Evolutionary conservation across 2,329 filamentous ascomycete genomes (phyloP).

Genomic region (Keithomyces neogunnii): DNA sequence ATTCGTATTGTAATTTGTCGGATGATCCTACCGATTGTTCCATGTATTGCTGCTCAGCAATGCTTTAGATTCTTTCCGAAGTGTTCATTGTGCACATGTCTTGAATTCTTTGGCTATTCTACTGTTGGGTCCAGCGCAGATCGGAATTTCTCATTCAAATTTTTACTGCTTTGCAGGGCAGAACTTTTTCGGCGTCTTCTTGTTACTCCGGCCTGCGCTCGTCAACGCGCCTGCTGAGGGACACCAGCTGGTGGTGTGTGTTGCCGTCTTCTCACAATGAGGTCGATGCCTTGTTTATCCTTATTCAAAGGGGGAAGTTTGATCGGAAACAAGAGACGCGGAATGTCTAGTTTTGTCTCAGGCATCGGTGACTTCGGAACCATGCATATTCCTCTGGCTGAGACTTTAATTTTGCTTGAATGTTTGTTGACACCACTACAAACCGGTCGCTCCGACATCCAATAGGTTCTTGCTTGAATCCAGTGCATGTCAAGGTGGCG

Average conservation of each 20-base stretch:
- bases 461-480: not conserved
- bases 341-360: not conserved
- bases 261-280: not conserved
- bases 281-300: conserved; percentile 2
- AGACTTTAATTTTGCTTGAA: not conserved
- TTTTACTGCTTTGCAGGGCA: too few relatives aligned
- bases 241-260: not conserved
- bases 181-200: not conserved
- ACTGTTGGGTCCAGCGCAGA: too few relatives aligned
- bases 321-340: not conserved
- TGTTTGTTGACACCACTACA: not conserved
- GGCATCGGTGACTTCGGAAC: not conserved
- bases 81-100: too few relatives aligned
- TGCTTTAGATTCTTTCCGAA: too few relatives aligned
- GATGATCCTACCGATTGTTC: too few relatives aligned
- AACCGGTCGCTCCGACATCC: not conserved
- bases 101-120: too few relatives aligned
- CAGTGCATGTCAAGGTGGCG: too few relatives aligned
- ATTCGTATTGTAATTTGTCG: too few relatives aligned
- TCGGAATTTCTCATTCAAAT: too few relatives aligned
- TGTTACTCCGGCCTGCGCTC: not conserved
- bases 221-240: not conserved
- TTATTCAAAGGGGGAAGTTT: not conserved
- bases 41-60: too few relatives aligned
- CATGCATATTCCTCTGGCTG: not conserved